These are phyloP conservation scores for Angomonas ambiguus DNA, from an alignment of 208 protist genomes.

Conservation along the genomic window DNA sequence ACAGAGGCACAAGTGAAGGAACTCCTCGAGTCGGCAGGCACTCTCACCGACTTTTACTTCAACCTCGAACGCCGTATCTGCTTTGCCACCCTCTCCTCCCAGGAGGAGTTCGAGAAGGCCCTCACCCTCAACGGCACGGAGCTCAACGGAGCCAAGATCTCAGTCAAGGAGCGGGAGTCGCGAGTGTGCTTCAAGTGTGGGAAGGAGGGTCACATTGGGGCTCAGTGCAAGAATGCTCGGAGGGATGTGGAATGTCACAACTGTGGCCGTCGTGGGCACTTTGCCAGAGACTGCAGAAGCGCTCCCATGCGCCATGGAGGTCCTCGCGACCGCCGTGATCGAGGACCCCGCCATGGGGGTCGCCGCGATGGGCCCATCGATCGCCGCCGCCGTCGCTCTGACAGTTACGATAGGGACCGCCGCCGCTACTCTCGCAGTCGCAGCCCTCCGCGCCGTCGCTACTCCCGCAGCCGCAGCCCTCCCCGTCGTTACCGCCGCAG, in stretches of 20 bases:
- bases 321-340: constrained; percentile 6
- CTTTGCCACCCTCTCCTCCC: constrained; percentile 46
- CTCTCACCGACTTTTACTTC: constrained; percentile 44
- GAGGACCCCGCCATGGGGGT: constrained; percentile 10
- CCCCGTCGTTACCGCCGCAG: constrained; percentile 25
- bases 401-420: no score
- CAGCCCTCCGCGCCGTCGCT: constrained; percentile 22
- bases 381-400: constrained; percentile 30
- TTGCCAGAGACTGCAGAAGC: constrained; percentile 34
- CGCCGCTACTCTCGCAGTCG: constrained; percentile 6
- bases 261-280: constrained; percentile 48
- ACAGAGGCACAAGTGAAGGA: constrained; percentile 27
- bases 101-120: constrained; percentile 39
- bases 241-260: constrained; percentile 55
- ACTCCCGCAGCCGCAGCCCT: constrained; percentile 29
- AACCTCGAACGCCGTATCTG: constrained; percentile 26
- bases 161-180: constrained; percentile 35
- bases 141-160: constrained; percentile 33
- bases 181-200: constrained; percentile 11
- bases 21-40: constrained; percentile 41
- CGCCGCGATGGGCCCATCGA: constrained; percentile 30
- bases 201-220: constrained; percentile 2
- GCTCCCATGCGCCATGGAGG: constrained; percentile 1
- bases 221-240: constrained; percentile 17
- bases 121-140: constrained; percentile 40